Conservation (phyloP, 1,284 basidiomycete genomes). For the Microbotryum silenes-acaulis region DNA sequence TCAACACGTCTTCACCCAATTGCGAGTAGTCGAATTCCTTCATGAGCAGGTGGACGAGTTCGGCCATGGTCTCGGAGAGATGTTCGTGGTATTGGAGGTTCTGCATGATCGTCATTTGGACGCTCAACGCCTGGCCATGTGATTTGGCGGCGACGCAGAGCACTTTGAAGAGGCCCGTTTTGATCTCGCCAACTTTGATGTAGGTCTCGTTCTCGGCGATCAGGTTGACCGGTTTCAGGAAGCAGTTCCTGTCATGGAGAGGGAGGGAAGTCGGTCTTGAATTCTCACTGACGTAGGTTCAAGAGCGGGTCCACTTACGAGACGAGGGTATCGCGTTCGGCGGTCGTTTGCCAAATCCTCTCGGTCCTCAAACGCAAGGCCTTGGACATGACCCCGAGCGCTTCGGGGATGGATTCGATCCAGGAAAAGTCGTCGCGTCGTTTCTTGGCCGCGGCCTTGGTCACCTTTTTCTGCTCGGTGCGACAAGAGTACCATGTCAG, state of each 20-base stretch:
- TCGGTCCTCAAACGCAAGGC: conserved; percentile 66
- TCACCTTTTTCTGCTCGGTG: conserved; percentile 19
- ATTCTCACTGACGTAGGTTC: not conserved
- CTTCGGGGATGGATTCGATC: conserved; percentile 63
- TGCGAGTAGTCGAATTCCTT: conserved; percentile 84
- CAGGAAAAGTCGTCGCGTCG: conserved; percentile 55
- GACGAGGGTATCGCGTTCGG: conserved; percentile 74
- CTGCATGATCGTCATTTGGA: conserved; percentile 86
- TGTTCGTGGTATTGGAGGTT: conserved; percentile 90
- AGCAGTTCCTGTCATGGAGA: conserved; percentile 51
- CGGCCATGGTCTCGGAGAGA: conserved; percentile 86
- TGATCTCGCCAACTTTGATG: conserved; percentile 71
- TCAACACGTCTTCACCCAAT: conserved; percentile 79
- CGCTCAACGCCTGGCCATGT: conserved; percentile 73
- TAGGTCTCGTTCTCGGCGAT: conserved; percentile 78
- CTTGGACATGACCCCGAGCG: conserved; percentile 61
- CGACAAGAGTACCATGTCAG: conserved; percentile 13
- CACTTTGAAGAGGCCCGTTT: conserved; percentile 70
- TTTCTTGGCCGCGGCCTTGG: conserved; percentile 35
- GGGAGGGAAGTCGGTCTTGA: conserved; percentile 1
- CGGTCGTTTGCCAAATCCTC: conserved; percentile 76
- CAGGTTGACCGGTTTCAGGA: conserved; percentile 77
- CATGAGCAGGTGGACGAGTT: conserved; percentile 69
- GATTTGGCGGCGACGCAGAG: conserved; percentile 87
- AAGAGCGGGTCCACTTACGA: conserved; percentile 48